Conservation (phyloP, 1,284 basidiomycete genomes). For the Anthracocystis walkeri region DNA sequence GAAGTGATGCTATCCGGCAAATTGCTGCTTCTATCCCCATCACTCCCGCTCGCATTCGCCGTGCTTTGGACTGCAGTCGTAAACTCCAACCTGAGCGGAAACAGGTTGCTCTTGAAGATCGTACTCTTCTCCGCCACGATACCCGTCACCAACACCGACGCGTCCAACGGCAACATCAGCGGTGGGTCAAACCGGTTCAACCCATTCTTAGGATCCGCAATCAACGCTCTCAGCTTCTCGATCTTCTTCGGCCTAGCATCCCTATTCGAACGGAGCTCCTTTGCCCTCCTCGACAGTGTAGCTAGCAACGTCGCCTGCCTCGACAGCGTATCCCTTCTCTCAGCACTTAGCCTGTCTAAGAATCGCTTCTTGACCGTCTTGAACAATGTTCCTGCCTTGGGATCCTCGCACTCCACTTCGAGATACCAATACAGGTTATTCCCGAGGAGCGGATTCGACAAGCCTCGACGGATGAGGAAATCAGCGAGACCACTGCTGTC, state of each 20-base stretch:
- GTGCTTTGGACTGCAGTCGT: constrained; percentile 30
- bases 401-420: constrained; percentile 88
- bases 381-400: constrained; percentile 85
- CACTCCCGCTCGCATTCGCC: not conserved
- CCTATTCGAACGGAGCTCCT: constrained; percentile 87
- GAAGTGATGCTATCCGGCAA: constrained; percentile 44
- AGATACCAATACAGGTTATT: constrained; percentile 98
- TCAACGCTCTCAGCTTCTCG: constrained; percentile 85
- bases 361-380: constrained; percentile 88
- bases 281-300: constrained; percentile 83
- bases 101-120: constrained; percentile 97
- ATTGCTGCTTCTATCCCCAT: constrained; percentile 5
- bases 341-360: constrained; percentile 74
- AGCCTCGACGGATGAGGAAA: constrained; percentile 87
- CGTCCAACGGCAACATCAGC: constrained; percentile 82
- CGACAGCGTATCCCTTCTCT: constrained; percentile 35
- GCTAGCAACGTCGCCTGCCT: constrained; percentile 80
- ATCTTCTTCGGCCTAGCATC: constrained; percentile 96
- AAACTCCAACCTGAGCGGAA: constrained; percentile 90
- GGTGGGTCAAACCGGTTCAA: constrained; percentile 64
- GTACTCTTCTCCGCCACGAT: constrained; percentile 90
- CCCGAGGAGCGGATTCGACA: constrained; percentile 83
- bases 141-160: constrained; percentile 82
- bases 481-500: constrained; percentile 50
- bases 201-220: constrained; percentile 86